phyloP scores from a whole-genome alignment of 495 filamentous ascomycete genomes.

The Hyaloscypha finlandica region DNA sequence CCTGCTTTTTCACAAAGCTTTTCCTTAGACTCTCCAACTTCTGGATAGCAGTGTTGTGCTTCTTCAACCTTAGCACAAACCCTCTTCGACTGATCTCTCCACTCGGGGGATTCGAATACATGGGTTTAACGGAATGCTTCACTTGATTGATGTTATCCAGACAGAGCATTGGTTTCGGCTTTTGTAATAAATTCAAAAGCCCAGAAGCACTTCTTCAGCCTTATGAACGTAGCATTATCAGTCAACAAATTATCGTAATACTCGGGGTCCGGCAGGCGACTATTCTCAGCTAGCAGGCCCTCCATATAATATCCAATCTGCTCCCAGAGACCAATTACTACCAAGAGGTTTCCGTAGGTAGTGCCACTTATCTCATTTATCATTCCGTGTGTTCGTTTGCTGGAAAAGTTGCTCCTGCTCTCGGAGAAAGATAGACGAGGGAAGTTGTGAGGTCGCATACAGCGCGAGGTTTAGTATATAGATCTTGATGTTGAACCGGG shows the following conservation, averaged over 20 bases:
- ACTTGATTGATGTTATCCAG: slow-evolving; percentile 34
- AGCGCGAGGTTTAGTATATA: background rate
- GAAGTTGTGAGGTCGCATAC: slow-evolving; percentile 6
- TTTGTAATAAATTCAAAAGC: slow-evolving; percentile 35
- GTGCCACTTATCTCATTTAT: slow-evolving; percentile 5
- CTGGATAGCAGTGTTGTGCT: background rate
- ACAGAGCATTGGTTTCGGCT: slow-evolving; percentile 30
- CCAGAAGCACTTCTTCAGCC: slow-evolving; percentile 38
- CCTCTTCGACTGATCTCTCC: background rate
- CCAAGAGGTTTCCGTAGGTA: slow-evolving; percentile 1
- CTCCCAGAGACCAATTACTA: slow-evolving; percentile 33
- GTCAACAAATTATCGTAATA: slow-evolving; percentile 37
- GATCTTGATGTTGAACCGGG: background rate
- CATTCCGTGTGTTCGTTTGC: slow-evolving; percentile 3
- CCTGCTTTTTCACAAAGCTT: slow-evolving; percentile 3
- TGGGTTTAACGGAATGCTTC: slow-evolving; percentile 1
- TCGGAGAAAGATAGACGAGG: slow-evolving; percentile 9
- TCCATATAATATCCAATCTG: slow-evolving; percentile 35
- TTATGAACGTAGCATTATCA: slow-evolving; percentile 36
- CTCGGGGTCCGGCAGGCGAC: slow-evolving; percentile 33
- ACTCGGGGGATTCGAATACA: background rate
- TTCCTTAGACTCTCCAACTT: slow-evolving; percentile 5
- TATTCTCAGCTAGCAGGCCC: slow-evolving; percentile 31
- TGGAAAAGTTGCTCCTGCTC: background rate
- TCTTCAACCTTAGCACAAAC: background rate